Base-by-base conservation (phyloP, 345 rosid species). In the Barbarea vulgaris region DNA sequence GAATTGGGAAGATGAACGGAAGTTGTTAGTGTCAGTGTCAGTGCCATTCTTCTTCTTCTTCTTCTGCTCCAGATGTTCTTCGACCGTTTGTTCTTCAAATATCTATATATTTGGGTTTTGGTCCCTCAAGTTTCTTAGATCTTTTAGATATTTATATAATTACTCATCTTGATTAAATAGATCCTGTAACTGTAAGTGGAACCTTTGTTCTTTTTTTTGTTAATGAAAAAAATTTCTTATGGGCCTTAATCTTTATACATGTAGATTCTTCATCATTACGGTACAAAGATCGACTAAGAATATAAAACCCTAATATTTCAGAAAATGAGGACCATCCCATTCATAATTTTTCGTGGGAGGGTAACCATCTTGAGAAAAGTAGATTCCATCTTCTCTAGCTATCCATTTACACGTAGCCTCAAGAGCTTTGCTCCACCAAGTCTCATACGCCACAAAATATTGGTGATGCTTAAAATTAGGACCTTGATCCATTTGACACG, bases 1-100 rank as follows among this genome's bases (percentile, higher is more conserved):
- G 71, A 66, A 44, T 1, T 21, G 53, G 56, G 80, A 63, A 70
- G 80, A 70, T 18, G 80, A 70, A 63, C 25, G 53, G 76, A 77
- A 64, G 67, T 34, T 55, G 56, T 7, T 15, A n/a, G 36, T 19
- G 61, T 13, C 50, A 61, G 48, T 68, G 64, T 47, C 59, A 67
- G 55, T 50, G 74, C 61, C 79, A 75, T 75, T 67, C 61, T 76
- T 46, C 57, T 54, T 58, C 56, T 9, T 41, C 51, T 56, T 53
- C 62, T 48, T 44, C 42, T 18, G 15, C 56, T 64, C 14, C 22
- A 19, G 65, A 17, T 58, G 10, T 28, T 59, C n/a, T 56, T 13
- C 27, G 62, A 68, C 79, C 79, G 79, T 67, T 74, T 68, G 36
- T 64, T 73, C 27, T 44, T 31, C 11, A 57, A 39, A 50, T 59